Percentiles rank a stretch among this genome's conserved stretches.
These are phyloP conservation scores for Penicillium diatomitis DNA, from an alignment of 495 filamentous ascomycete species.

Conservation along the genomic window DNA sequence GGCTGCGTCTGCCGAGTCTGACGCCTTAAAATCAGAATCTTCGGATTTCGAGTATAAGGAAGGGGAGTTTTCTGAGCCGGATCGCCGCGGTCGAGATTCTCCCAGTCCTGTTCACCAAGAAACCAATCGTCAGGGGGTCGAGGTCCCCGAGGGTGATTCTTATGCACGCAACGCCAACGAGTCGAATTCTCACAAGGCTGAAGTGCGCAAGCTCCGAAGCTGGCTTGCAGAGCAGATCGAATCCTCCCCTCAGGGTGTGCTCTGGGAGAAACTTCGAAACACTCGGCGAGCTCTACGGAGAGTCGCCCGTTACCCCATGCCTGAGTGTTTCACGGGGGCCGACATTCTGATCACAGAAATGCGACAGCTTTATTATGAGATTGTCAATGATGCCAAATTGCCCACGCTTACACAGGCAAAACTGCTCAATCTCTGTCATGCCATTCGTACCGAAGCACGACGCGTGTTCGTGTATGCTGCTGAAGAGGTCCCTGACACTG, in stretches of 20 bases:
- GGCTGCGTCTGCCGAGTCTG: no score
- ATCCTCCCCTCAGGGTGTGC: neutral
- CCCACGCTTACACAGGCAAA: neutral
- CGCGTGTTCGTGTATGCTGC: slow-evolving; percentile 1
- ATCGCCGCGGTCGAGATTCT: no score
- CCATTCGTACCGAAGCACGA: slow-evolving; percentile 1
- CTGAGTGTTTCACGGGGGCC: neutral
- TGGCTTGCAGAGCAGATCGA: slow-evolving; percentile 3
- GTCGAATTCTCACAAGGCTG: neutral
- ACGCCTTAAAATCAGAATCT: no score
- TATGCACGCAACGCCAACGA: no score
- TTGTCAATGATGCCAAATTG: neutral
- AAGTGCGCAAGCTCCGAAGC: neutral
- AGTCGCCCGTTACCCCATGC: neutral
- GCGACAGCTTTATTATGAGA: slow-evolving; percentile 2
- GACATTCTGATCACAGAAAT: neutral
- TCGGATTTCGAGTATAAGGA: no score
- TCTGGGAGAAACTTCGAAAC: slow-evolving; percentile 1
- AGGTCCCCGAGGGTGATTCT: no score
- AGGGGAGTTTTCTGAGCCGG: no score
- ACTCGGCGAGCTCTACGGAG: neutral
- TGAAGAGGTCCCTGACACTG: neutral
- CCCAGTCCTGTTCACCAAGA: no score
- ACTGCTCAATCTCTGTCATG: slow-evolving; percentile 1
- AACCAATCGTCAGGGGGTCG: no score